A percentile compares a stretch with the other conserved stretches of the same genome.
These are phyloP conservation scores for Acer campestre DNA, from an alignment of 345 rosid species.

Conservation along the genomic window DNA sequence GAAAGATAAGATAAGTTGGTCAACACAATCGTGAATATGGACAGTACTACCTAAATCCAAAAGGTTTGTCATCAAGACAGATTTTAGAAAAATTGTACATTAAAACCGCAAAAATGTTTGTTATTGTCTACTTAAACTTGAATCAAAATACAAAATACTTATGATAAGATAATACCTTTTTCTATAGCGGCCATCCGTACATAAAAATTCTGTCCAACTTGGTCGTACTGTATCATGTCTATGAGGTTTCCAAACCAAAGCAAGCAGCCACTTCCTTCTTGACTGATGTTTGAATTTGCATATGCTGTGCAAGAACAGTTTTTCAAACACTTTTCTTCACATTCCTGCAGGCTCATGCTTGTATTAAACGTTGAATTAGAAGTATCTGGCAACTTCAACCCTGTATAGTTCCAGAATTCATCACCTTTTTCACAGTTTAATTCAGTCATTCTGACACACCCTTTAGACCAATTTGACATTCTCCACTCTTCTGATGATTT, in stretches of 20 bases:
- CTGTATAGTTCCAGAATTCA: constrained; percentile 33
- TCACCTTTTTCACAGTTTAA: constrained; percentile 37
- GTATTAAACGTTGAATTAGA: constrained; percentile 23
- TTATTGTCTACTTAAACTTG: no score
- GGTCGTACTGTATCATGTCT: constrained; percentile 30
- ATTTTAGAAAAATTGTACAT: no score
- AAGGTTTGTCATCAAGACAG: no score
- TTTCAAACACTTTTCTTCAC: constrained; percentile 30
- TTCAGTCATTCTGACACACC: constrained; percentile 44
- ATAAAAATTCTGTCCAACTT: constrained; percentile 31
- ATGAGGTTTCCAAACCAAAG: constrained; percentile 47
- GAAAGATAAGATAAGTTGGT: background rate
- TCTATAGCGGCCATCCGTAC: constrained; percentile 28
- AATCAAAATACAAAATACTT: no score
- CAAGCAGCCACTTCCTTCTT: constrained; percentile 54
- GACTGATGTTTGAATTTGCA: constrained; percentile 37
- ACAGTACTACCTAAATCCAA: no score
- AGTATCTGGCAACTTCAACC: constrained; percentile 51
- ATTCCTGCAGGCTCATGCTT: constrained; percentile 32
- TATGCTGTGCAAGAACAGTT: constrained; percentile 59
- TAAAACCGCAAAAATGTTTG: no score
- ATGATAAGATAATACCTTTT: constrained; percentile 25
- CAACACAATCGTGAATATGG: no score
- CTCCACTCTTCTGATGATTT: constrained; percentile 42
- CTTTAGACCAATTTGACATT: constrained; percentile 43